Evolutionary conservation across 225 moss, liverwort and hornwort genomes (phyloP), one percentile per base, ranked within the genome.

Genomic region (Thuidium tamariscinum): DNA sequence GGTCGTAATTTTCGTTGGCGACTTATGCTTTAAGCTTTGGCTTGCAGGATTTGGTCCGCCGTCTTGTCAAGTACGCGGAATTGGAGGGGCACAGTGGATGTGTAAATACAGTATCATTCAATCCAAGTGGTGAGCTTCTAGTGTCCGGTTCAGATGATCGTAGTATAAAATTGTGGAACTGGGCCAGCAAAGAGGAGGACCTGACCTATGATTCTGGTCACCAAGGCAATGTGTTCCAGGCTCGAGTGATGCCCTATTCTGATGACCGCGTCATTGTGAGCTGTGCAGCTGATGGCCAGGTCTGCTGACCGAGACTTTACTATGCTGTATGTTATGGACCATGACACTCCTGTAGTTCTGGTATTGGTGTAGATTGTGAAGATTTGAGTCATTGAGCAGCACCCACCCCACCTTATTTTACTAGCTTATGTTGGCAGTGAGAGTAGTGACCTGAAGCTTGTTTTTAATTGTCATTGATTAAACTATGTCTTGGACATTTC

Each of bases 81-180:
- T 83, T 98, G 86, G 91, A 94, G 29, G 94, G 95, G 30, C 98
- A 98, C 82, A 48, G 57, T 6, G 93, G 96, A 29, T 98, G 98
- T 92, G 98, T 98, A 32, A 98, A 96, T 89, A 95, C 98, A 44
- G 95, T 98, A 36, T 93, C 95, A 36, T 98, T 98, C 69, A 96
- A 95, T 91, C 93, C 96, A 29, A 94, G 86, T 59, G 98, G 98
- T 79, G 95, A 96, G 77, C 90, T 95, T 16, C 83, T 98, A 80
- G 94, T 98, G 48, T 98, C 98, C 25, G 98, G 95, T 80, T 98
- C 98, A 79, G 96, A 95, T 84, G 98, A 98, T 67, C 93, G 73
- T 87, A 82, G 83, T 13, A 96, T 98, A 54, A 93, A 92, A n/a
- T 59, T 96, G 34, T 98, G 98, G 98, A 93, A 96, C 49, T 98